Evolutionary conservation across 805 yeast genomes (phyloP), one percentile per base, ranked within the genome.

Genomic region (Metschnikowia similis): DNA sequence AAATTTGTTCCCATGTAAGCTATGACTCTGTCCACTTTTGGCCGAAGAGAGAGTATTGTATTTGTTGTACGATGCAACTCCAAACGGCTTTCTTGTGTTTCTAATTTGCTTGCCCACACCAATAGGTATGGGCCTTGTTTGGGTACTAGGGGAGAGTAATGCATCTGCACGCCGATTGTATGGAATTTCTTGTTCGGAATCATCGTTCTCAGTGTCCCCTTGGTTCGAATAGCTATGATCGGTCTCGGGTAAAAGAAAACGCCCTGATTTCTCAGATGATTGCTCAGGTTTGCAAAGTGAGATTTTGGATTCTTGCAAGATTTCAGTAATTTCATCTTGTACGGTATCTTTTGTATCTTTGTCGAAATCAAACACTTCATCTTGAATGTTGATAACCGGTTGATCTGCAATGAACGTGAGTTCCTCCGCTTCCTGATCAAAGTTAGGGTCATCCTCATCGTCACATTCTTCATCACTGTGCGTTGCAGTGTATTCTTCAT

Each of bases 61-160:
- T 45, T 64, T 69, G 52, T 58, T 75, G 58, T 79, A 84, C 9
- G 85, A 81, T 31, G 87, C 87, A 48, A 83, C 81, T 21, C 81
- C 85, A 53, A 84, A 76, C 6, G 88, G 87, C 57, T 81, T 79
- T 50, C 85, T 69, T 21, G 79, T 70, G 55, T 73, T 72, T 47
- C 77, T 60, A 41, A 70, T 61, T 48, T 64, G 65, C 41, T 60
- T 64, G 2, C 53, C 48, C 8, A 66, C 67, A 8, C 64, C 56
- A 31, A 72, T 73, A 4, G 78, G 77, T 45, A 74, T 74, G 6
- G 78, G 78, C 43, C 59, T 61, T 51, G 71, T 60, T 38, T 65
- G 63, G 2, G 75, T 69, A 48, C 48, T 68, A 7, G 71, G 62
- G 6, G 76, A 71, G 28, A 72, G 60, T 30, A 73, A 60, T 1